Evolutionary conservation across 495 filamentous ascomycete species (phyloP).

Genomic region (Pyrenula massariospora): DNA sequence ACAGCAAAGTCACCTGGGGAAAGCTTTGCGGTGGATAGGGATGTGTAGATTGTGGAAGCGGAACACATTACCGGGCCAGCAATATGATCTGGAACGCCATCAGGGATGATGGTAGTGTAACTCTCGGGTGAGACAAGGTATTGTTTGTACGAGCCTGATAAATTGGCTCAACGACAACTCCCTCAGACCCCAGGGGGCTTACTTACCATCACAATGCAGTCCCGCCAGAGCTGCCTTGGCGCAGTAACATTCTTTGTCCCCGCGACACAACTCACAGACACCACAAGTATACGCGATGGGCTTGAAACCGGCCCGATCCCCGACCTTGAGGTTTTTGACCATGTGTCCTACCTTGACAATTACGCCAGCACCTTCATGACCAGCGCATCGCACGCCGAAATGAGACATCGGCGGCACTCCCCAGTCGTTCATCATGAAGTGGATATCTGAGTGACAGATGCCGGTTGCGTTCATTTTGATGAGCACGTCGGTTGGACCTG

Average conservation of each 20-base stretch:
- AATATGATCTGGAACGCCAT: slow-evolving; percentile 8
- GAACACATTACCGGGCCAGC: not conserved
- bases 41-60: not conserved
- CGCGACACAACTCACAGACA: slow-evolving; percentile 34
- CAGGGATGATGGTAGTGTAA: slow-evolving; percentile 11
- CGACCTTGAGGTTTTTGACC: slow-evolving; percentile 41
- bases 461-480: slow-evolving; percentile 35
- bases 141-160: not conserved
- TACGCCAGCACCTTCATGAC: slow-evolving; percentile 45
- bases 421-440: slow-evolving; percentile 33
- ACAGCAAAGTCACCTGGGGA: not conserved
- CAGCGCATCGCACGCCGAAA: slow-evolving; percentile 35
- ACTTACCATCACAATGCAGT: slow-evolving; percentile 20
- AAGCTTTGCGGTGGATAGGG: not conserved
- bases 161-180: not conserved
- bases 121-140: not conserved
- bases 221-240: slow-evolving; percentile 19
- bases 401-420: slow-evolving; percentile 32
- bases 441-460: slow-evolving; percentile 36
- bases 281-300: slow-evolving; percentile 42
- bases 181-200: no score
- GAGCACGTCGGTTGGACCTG: slow-evolving; percentile 34
- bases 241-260: slow-evolving; percentile 32
- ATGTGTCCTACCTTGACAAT: slow-evolving; percentile 39
- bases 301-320: slow-evolving; percentile 48